Percentiles rank a stretch among this genome's conserved stretches.
phyloP scores from a whole-genome alignment of 352 stramenopile genomes.

The Plasmopara halstedii region DNA sequence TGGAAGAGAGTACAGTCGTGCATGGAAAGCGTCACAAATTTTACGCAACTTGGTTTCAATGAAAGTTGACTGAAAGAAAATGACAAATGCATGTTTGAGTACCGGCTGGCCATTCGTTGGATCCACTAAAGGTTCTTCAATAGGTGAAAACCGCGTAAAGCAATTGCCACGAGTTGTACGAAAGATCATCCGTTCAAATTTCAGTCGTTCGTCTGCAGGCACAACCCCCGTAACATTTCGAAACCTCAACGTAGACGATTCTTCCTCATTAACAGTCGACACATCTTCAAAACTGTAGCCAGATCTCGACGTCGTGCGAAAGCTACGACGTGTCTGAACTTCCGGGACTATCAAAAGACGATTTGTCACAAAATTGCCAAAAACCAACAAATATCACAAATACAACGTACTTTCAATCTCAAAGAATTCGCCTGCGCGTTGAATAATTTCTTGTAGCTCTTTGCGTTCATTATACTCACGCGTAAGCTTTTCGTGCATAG shows the following conservation, averaged over 20 bases:
- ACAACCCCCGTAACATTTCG: slow-evolving; percentile 93
- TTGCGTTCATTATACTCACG: slow-evolving; percentile 96
- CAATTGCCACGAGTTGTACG: slow-evolving; percentile 98
- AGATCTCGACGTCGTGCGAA: slow-evolving; percentile 45
- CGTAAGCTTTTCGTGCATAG: slow-evolving; percentile 96
- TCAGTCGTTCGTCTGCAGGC: slow-evolving; percentile 87
- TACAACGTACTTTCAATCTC: slow-evolving; percentile 61
- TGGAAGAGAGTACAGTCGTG: slow-evolving; percentile 93
- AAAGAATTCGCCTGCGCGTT: slow-evolving; percentile 73
- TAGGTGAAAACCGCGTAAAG: slow-evolving; percentile 94
- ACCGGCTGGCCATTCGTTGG: slow-evolving; percentile 81
- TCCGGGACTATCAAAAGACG: slow-evolving; percentile 36
- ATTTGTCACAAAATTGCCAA: too few relatives aligned
- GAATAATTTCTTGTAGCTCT: slow-evolving; percentile 80
- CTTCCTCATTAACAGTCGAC: slow-evolving; percentile 16
- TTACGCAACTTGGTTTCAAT: slow-evolving; percentile 98
- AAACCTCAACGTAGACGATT: slow-evolving; percentile 78
- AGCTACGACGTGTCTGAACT: slow-evolving; percentile 39
- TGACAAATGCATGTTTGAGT: slow-evolving; percentile 87
- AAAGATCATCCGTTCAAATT: slow-evolving; percentile 99
- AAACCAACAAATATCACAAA: neutral
- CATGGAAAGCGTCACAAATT: slow-evolving; percentile 97
- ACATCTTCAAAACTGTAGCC: slow-evolving; percentile 45
- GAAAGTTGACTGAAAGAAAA: slow-evolving; percentile 96
- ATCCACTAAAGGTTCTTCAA: slow-evolving; percentile 89